Conservation (phyloP, 75 land plant genomes). For the Picea sitchensis region DNA sequence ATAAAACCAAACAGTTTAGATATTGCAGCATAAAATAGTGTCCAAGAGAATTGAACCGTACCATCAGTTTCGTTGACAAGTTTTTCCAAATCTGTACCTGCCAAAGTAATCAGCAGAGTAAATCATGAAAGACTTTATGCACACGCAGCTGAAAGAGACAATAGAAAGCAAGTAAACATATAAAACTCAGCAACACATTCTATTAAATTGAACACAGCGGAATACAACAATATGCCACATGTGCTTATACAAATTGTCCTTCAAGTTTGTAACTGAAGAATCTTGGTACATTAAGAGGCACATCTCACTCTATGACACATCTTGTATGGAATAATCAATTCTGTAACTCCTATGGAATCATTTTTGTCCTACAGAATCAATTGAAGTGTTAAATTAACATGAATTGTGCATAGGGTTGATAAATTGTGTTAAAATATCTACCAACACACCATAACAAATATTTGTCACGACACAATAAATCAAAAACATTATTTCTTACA, state of each 20-base stretch:
- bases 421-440: not conserved
- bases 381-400: no score
- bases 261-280: no score
- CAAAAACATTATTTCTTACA: not conserved
- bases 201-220: no score
- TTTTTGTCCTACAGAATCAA: no score
- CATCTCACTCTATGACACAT: no score
- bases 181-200: no score
- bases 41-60: slow-evolving; percentile 16
- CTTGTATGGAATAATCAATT: no score
- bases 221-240: no score
- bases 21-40: not conserved
- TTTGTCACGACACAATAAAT: not conserved
- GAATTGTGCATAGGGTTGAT: no score
- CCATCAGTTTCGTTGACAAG: slow-evolving; percentile 86
- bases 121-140: not conserved
- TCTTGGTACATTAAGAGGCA: no score
- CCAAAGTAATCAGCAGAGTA: slow-evolving; percentile 9
- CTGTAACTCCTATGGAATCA: no score
- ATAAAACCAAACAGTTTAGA: not conserved
- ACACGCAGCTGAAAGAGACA: not conserved
- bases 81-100: slow-evolving; percentile 75
- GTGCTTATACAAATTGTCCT: no score
- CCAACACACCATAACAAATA: not conserved
- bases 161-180: not conserved